Evolutionary conservation across 129 eudicot species (phyloP), one percentile per base, ranked within the genome.

Genomic region (Flaveria sonorensis): DNA sequence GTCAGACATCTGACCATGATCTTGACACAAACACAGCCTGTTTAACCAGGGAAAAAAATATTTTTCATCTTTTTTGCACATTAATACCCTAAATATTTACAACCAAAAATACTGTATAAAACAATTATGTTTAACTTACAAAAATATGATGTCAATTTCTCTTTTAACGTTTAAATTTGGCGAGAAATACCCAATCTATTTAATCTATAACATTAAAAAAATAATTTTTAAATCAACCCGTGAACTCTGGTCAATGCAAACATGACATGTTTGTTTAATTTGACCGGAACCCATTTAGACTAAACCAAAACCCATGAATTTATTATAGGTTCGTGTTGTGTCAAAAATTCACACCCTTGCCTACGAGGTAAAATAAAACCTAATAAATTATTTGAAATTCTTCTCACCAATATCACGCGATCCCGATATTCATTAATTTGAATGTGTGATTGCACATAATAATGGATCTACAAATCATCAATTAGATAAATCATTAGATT

Each of bases 351-450:
- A 4, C 63, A 16, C 30, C 30, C 40, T 5, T 36, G 40, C 40
- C 7, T 36, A 36, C 4, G 3, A 20, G 28, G 19, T 13, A 13
- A 11, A 26, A 28, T 28, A 23, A 75, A 53, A 18, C 19, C 19
- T 63, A 24, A 19, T 68, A 63, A 63, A 75, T 7, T 45, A 57
- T 51, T 68, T 23, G 19, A 24, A 64, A 39, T 55, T 46, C 7
- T 74, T 57, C 88, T 86, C 82, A 89, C 95, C 91, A 89, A 73
- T 78, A 89, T 59, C 60, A 84, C 89, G 40, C 89, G 86, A 81
- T 89, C 95, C 48, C 95, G 84, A 40, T 87, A 89, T 75, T 89
- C 95, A 72, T 89, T 89, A 64, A 89, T 77, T 76, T 89, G 95
- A 77, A 89, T 89, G 80, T 89, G 91, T 59, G 95, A 89, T 72